Evolutionary conservation across 148 eudicot species (phyloP).

Genomic region (Silene uniflora): DNA sequence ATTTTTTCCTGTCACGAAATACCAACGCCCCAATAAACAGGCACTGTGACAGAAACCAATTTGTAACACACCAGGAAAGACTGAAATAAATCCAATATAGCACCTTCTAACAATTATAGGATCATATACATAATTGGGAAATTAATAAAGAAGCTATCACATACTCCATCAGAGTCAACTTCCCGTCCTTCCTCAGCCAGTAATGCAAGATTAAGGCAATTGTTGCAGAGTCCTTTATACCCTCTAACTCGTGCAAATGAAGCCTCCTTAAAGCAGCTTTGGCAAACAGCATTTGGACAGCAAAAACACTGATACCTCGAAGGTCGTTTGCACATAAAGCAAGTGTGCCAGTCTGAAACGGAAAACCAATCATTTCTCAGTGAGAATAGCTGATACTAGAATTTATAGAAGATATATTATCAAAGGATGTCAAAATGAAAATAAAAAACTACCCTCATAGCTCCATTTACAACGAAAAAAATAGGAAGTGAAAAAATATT

Average conservation of each 20-base stretch:
- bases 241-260: slow-evolving; percentile 47
- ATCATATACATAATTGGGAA: neutral
- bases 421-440: neutral
- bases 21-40: neutral
- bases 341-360: slow-evolving; percentile 58
- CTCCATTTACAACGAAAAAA: too few relatives aligned
- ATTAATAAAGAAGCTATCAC: slow-evolving; percentile 19
- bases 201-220: slow-evolving; percentile 75
- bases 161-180: slow-evolving; percentile 82
- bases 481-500: neutral
- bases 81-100: neutral
- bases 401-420: neutral
- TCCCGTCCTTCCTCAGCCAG: slow-evolving; percentile 67
- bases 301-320: slow-evolving; percentile 51
- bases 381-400: neutral
- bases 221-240: slow-evolving; percentile 60
- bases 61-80: neutral
- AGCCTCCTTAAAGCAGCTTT: slow-evolving; percentile 37
- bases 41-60: neutral
- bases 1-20: slow-evolving; percentile 27
- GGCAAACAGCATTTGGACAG: slow-evolving; percentile 69
- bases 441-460: too few relatives aligned
- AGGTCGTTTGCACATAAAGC: slow-evolving; percentile 45
- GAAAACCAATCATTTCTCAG: slow-evolving; percentile 18
- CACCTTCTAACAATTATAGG: neutral